These are phyloP conservation scores for Xylariaceae sp. DNA, from an alignment of 2,329 filamentous ascomycete species.

Conservation along the genomic window DNA sequence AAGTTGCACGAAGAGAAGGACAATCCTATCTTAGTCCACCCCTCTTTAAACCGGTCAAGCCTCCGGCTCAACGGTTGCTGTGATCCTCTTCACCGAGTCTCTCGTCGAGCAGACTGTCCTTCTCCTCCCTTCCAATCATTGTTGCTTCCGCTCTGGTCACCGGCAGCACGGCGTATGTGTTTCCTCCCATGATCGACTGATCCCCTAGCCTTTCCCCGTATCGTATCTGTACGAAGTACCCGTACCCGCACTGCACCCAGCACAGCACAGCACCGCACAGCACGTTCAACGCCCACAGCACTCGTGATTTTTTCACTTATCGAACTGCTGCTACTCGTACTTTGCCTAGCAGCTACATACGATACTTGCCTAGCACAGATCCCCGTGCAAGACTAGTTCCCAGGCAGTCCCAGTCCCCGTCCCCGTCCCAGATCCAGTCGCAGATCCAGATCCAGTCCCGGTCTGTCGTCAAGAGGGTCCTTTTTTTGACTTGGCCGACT, in stretches of 20 bases:
- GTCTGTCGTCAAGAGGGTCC: slow-evolving; percentile 18
- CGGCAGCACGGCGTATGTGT: slow-evolving; percentile 25
- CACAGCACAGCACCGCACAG: background rate
- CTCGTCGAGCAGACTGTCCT: slow-evolving; percentile 23
- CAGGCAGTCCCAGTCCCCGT: background rate
- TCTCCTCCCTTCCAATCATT: slow-evolving; percentile 30
- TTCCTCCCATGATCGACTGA: slow-evolving; percentile 19
- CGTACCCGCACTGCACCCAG: slow-evolving; percentile 17
- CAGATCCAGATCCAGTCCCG: slow-evolving; percentile 15
- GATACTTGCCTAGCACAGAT: too few species aligned
- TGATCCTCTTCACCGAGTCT: slow-evolving; percentile 32
- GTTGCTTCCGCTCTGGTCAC: slow-evolving; percentile 22
- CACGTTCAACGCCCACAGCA: slow-evolving; percentile 9
- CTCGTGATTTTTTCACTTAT: slow-evolving; percentile 8
- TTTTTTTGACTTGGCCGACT: slow-evolving; percentile 10
- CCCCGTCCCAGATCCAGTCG: slow-evolving; percentile 4
- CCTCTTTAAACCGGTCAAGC: slow-evolving; percentile 33
- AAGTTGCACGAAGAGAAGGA: slow-evolving; percentile 21
- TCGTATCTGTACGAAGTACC: slow-evolving; percentile 5
- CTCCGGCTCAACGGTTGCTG: slow-evolving; percentile 29
- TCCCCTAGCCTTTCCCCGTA: slow-evolving; percentile 21
- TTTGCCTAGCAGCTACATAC: too few species aligned
- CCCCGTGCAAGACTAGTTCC: slow-evolving; percentile 9
- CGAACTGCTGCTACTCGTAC: background rate
- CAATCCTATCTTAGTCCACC: slow-evolving; percentile 25